Percentiles rank a stretch among this genome's conserved stretches.
These are phyloP conservation scores for Rhodotorula toruloides DNA, from an alignment of 768 basidiomycete species.

Conservation along the genomic window DNA sequence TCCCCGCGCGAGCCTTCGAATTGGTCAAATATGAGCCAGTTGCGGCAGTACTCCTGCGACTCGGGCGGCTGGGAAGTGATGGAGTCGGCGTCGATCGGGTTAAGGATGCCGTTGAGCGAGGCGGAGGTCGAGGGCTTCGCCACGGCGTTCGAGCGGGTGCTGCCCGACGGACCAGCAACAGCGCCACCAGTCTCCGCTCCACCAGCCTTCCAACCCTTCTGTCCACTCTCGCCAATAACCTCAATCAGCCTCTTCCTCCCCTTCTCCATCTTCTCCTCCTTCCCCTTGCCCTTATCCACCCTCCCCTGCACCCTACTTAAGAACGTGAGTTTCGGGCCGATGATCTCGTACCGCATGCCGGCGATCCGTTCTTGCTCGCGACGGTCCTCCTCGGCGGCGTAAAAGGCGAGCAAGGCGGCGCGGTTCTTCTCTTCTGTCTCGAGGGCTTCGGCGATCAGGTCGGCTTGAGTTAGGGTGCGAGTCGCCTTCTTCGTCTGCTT, in stretches of 20 bases:
- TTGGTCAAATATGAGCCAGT: conserved; percentile 31
- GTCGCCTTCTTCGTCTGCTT: conserved; percentile 21
- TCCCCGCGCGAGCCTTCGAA: conserved; percentile 54
- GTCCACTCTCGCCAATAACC: conserved; percentile 22
- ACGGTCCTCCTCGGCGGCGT: conserved; percentile 74
- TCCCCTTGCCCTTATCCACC: conserved; percentile 19
- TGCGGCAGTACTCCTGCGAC: conserved; percentile 8
- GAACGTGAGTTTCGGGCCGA: conserved; percentile 53
- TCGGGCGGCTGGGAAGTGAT: conserved; percentile 9
- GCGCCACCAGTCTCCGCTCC: background rate
- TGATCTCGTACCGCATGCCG: conserved; percentile 58
- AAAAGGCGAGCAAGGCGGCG: conserved; percentile 69
- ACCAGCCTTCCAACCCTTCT: conserved; percentile 26
- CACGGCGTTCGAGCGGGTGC: background rate
- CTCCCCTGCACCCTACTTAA: conserved; percentile 23
- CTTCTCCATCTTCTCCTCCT: conserved; percentile 4
- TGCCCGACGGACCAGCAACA: background rate
- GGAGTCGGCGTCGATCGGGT: background rate
- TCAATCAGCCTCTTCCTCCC: conserved; percentile 22
- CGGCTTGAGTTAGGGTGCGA: conserved; percentile 60
- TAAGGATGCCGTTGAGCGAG: background rate
- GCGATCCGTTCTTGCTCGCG: conserved; percentile 55
- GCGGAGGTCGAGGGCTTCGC: background rate
- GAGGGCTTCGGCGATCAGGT: conserved; percentile 73
- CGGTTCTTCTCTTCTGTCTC: conserved; percentile 84